Evolutionary conservation across 2,329 filamentous ascomycete genomes (phyloP).

Genomic region (Ophiostoma sp.): DNA sequence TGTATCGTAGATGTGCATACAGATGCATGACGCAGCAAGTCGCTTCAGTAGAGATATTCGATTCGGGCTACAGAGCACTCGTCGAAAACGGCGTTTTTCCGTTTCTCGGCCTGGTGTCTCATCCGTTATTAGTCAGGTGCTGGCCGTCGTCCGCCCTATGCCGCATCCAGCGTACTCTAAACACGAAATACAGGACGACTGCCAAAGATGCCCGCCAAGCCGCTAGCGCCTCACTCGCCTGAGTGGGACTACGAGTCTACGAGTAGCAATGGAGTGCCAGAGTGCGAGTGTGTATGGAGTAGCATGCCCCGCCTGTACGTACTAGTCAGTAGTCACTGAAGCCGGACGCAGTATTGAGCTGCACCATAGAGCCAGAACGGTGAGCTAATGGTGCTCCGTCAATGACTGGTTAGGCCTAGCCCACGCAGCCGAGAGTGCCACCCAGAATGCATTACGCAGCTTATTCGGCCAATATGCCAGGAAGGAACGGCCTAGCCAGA

Average conservation of each 20-base stretch:
- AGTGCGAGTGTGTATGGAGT: no score
- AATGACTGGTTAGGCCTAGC: no score
- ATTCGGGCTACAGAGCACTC: no score
- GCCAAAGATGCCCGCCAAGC: slow-evolving; percentile 4
- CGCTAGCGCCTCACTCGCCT: slow-evolving; percentile 5
- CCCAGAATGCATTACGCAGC: slow-evolving; percentile 17
- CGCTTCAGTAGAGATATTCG: no score
- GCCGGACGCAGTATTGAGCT: no score
- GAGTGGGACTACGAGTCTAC: not conserved
- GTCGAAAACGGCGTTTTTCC: no score
- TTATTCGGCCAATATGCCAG: not conserved
- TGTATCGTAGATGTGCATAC: no score
- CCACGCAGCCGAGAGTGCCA: not conserved
- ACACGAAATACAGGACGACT: not conserved
- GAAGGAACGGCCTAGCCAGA: slow-evolving; percentile 4
- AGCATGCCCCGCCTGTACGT: no score
- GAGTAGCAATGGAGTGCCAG: not conserved
- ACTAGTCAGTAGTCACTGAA: no score
- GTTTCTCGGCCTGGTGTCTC: not conserved
- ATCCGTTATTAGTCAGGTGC: not conserved
- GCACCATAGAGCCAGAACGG: no score
- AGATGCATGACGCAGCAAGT: no score
- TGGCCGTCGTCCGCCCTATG: not conserved
- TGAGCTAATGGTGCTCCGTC: no score
- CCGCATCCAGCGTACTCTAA: not conserved